Conservation (phyloP, 208 protist species). For the Herpetomonas tarakana region DNA sequence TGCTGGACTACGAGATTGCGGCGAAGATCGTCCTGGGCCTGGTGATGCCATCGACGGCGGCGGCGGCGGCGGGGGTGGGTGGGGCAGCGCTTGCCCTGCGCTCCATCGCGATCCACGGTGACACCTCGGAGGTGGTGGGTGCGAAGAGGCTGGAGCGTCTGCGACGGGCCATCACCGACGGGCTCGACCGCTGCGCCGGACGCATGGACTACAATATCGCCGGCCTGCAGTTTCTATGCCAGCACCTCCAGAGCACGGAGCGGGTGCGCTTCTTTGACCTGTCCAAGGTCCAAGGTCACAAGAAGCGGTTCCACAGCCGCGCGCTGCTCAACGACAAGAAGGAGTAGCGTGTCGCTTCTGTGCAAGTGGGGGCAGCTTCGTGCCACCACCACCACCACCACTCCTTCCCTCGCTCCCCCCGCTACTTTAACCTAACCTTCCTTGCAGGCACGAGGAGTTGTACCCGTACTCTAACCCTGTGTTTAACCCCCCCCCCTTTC, state of each 20-base stretch:
- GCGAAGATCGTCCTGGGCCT: conserved; percentile 71
- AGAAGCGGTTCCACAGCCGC: conserved; percentile 66
- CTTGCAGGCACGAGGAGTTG: too few relatives aligned
- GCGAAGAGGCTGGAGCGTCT: conserved; percentile 39
- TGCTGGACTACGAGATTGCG: conserved; percentile 83
- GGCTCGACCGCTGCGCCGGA: conserved; percentile 27
- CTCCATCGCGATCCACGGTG: conserved; percentile 49
- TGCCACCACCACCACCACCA: too few relatives aligned
- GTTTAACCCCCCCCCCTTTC: too few relatives aligned
- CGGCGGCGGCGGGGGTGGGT: not conserved
- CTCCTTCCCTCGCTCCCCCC: too few relatives aligned
- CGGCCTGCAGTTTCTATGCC: conserved; percentile 46
- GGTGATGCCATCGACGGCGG: conserved; percentile 32
- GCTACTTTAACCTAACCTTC: too few relatives aligned
- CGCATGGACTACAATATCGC: conserved; percentile 59
- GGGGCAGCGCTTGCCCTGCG: conserved; percentile 23
- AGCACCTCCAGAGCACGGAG: conserved; percentile 33
- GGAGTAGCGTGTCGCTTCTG: not conserved
- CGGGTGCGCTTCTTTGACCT: conserved; percentile 58
- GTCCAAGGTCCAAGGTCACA: conserved; percentile 65
- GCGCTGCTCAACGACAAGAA: conserved; percentile 21
- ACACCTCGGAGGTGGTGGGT: conserved; percentile 52
- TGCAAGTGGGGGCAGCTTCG: not conserved
- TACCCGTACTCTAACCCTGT: too few relatives aligned
- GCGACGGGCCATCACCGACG: conserved; percentile 34